phyloP scores from a whole-genome alignment of 106 monocot genomes.

The Allium sativum region DNA sequence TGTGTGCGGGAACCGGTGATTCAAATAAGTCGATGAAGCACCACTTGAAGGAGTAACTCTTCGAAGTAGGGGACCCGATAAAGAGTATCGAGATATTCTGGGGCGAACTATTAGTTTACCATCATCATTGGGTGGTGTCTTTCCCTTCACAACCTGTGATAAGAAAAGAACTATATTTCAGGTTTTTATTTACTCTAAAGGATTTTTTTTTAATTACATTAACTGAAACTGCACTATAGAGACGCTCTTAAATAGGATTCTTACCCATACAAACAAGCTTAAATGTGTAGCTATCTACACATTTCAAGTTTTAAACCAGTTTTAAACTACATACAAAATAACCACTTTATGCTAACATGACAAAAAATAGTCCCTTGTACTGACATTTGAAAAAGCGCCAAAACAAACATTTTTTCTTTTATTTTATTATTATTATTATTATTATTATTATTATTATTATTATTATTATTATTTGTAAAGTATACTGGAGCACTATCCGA shows the following conservation, averaged over 20 bases:
- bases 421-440: too few species aligned
- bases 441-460: too few species aligned
- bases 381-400: too few species aligned
- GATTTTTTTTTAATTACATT: not conserved
- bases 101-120: conserved; percentile 11
- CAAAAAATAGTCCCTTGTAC: too few species aligned
- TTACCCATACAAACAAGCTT: not conserved
- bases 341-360: too few species aligned
- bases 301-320: not conserved
- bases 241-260: not conserved
- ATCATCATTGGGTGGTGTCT: conserved; percentile 11
- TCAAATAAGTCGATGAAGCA: too few species aligned
- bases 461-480: too few species aligned
- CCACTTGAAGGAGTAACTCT: conserved; percentile 8
- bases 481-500: too few species aligned
- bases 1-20: too few species aligned
- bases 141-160: conserved; percentile 22
- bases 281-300: not conserved
- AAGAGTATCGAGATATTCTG: conserved; percentile 8
- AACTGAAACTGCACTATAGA: not conserved
- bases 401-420: too few species aligned
- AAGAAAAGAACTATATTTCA: not conserved
- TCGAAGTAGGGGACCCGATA: conserved; percentile 10
- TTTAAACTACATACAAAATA: too few species aligned
- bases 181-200: not conserved